phyloP scores from a whole-genome alignment of 352 stramenopile genomes.

The Chrysophaeum taylorii region DNA sequence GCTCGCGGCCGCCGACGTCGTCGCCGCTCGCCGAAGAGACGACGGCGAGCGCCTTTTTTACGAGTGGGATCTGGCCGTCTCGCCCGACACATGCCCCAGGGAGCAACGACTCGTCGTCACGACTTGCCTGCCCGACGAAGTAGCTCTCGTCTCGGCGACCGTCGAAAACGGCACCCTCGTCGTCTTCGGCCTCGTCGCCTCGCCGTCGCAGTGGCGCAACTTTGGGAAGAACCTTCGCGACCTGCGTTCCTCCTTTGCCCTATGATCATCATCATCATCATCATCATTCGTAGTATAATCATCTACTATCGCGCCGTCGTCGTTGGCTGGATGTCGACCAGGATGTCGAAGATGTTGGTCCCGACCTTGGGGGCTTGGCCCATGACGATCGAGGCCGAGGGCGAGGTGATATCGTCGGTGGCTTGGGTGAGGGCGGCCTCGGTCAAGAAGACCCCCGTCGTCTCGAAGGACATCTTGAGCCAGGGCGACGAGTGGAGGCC shows the following conservation, averaged over 20 bases:
- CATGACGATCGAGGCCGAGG: conserved; percentile 86
- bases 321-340: too few relatives aligned
- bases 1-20: not conserved
- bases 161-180: not conserved
- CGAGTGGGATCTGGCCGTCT: conserved; percentile 9
- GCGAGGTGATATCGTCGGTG: conserved; percentile 75
- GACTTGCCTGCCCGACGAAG: conserved; percentile 2
- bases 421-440: conserved; percentile 77
- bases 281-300: too few relatives aligned
- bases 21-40: not conserved
- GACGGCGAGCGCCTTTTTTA: not conserved
- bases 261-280: not conserved
- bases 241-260: not conserved
- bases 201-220: not conserved
- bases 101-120: not conserved
- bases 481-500: conserved; percentile 84
- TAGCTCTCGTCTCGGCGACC: not conserved
- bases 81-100: not conserved
- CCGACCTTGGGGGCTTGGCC: conserved; percentile 82
- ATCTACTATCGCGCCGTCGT: too few relatives aligned
- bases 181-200: not conserved
- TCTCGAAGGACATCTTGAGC: conserved; percentile 99
- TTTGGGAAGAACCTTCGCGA: not conserved
- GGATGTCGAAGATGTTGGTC: conserved; percentile 43
- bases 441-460: conserved; percentile 94